Conservation (phyloP, 345 rosid species). For the Hypericum perforatum region DNA sequence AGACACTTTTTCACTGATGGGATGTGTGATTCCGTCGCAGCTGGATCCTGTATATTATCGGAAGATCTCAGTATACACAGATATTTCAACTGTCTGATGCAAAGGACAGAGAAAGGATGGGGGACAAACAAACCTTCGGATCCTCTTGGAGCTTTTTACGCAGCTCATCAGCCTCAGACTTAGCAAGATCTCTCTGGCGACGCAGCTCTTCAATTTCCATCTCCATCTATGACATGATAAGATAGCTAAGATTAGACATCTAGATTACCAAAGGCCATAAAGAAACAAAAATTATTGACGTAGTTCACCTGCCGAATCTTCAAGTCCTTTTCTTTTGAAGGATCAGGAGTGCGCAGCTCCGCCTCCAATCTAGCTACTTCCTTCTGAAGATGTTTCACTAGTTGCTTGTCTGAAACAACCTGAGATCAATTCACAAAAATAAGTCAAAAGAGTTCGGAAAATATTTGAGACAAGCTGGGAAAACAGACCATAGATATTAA, state of each 20-base stretch:
- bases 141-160: slow-evolving; percentile 68
- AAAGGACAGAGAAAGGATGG: neutral
- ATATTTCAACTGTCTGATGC: neutral
- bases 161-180: slow-evolving; percentile 65
- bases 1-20: slow-evolving; percentile 82
- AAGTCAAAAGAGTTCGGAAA: neutral
- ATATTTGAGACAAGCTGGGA: neutral
- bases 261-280: slow-evolving; percentile 2
- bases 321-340: slow-evolving; percentile 73
- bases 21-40: slow-evolving; percentile 43
- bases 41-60: slow-evolving; percentile 31
- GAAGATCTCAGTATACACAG: slow-evolving; percentile 7
- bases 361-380: slow-evolving; percentile 98
- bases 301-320: slow-evolving; percentile 68
- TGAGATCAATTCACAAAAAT: slow-evolving; percentile 11
- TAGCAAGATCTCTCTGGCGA: slow-evolving; percentile 82
- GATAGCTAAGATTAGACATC: slow-evolving; percentile 11
- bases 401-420: slow-evolving; percentile 96
- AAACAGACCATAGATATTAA: slow-evolving; percentile 4
- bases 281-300: neutral
- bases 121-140: slow-evolving; percentile 23
- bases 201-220: slow-evolving; percentile 83
- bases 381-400: slow-evolving; percentile 97
- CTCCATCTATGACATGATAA: slow-evolving; percentile 59
- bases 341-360: slow-evolving; percentile 90